Evolutionary conservation across 306 rosid genomes (phyloP).

Genomic region (Citrullus colocynthis): DNA sequence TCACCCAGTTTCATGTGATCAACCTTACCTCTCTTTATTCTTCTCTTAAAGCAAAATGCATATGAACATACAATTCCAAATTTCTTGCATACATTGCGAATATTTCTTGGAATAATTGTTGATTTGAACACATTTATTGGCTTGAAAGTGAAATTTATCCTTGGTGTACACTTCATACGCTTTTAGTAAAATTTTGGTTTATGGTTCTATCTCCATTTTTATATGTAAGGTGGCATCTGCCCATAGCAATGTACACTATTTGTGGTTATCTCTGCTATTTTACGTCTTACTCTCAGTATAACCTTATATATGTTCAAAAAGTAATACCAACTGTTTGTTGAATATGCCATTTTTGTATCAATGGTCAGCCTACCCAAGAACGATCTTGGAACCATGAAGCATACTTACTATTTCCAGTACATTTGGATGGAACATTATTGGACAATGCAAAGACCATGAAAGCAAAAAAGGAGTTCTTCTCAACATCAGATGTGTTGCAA

Average conservation of each 20-base stretch:
- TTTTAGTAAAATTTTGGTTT: background rate
- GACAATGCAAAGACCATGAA: constrained; percentile 80
- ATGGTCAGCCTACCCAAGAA: constrained; percentile 67
- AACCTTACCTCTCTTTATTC: background rate
- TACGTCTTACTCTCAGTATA: background rate
- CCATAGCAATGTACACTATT: background rate
- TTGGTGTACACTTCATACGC: background rate
- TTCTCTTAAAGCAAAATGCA: background rate
- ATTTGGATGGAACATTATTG: constrained; percentile 89
- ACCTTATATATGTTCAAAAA: background rate
- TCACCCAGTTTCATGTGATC: background rate
- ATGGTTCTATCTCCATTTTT: background rate
- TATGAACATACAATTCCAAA: background rate
- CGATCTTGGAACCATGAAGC: constrained; percentile 92
- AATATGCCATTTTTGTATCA: constrained; percentile 5
- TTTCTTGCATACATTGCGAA: background rate
- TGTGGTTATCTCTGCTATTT: background rate
- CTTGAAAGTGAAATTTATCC: background rate
- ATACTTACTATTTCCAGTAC: constrained; percentile 90
- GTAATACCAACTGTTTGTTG: background rate
- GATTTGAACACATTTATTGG: background rate
- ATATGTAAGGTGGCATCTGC: background rate
- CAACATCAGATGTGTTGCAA: constrained; percentile 81
- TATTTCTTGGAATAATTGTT: background rate
- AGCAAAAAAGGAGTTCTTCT: constrained; percentile 65